Conservation (phyloP, 345 rosid genomes). For the Carallia brachiata region DNA sequence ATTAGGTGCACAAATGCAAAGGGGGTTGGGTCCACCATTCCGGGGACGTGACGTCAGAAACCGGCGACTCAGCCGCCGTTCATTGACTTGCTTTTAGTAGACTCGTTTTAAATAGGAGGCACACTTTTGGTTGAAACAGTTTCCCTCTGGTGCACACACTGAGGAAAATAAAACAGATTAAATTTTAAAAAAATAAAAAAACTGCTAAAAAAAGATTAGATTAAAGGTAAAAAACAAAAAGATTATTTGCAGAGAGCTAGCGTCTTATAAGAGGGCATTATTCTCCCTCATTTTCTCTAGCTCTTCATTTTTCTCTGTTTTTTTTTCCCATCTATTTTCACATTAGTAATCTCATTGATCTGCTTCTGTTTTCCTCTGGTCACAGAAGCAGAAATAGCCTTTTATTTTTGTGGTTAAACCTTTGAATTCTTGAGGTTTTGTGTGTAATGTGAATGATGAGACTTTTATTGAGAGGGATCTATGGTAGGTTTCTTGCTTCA, state of each 20-base stretch:
- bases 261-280: conserved; percentile 35
- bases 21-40: no score
- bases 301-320: conserved; percentile 11
- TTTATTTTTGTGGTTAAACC: not conserved
- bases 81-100: no score
- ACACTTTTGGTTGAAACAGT: no score
- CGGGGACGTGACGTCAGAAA: no score
- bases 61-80: no score
- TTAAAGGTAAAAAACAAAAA: not conserved
- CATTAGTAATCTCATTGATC: conserved; percentile 8
- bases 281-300: conserved; percentile 25
- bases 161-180: no score
- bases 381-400: conserved; percentile 19
- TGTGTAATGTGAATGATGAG: not conserved
- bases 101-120: no score
- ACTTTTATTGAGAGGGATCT: conserved; percentile 1
- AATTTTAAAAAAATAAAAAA: not conserved
- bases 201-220: not conserved
- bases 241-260: not conserved
- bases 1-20: no score
- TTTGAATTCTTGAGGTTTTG: not conserved
- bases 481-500: not conserved
- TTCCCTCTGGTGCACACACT: no score
- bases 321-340: conserved; percentile 9
- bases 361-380: conserved; percentile 33